Evolutionary conservation across 2,329 filamentous ascomycete species (phyloP).

Genomic region (Teratosphaeria gauchensis): DNA sequence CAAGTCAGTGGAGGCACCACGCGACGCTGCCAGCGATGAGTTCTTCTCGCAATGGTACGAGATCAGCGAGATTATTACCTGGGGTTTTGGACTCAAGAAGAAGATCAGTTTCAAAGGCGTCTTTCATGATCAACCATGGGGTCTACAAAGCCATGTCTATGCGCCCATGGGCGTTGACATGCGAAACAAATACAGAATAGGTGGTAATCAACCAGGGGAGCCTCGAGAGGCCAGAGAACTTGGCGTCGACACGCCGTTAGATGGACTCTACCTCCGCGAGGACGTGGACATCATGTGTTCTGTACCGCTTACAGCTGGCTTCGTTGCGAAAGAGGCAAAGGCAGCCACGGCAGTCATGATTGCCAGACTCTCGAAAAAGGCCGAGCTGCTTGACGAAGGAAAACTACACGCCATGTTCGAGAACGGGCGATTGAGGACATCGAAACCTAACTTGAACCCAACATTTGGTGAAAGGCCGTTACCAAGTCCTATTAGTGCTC

Average conservation of each 20-base stretch:
- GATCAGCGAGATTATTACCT: slow-evolving; percentile 59
- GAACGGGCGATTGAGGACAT: slow-evolving; percentile 52
- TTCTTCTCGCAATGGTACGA: slow-evolving; percentile 54
- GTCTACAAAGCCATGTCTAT: slow-evolving; percentile 62
- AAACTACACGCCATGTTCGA: slow-evolving; percentile 59
- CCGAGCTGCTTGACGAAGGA: slow-evolving; percentile 54
- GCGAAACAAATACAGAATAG: slow-evolving; percentile 58
- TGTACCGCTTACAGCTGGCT: slow-evolving; percentile 44
- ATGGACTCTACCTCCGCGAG: slow-evolving; percentile 59
- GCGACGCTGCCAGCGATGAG: slow-evolving; percentile 58
- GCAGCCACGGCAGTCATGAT: slow-evolving; percentile 60
- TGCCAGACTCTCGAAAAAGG: slow-evolving; percentile 59
- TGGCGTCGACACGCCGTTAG: slow-evolving; percentile 52
- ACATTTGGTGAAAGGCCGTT: slow-evolving; percentile 6
- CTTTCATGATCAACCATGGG: slow-evolving; percentile 64
- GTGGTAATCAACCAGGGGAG: slow-evolving; percentile 60
- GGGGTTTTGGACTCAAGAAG: slow-evolving; percentile 56
- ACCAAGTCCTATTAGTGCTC: slow-evolving; percentile 4
- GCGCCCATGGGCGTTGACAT: slow-evolving; percentile 58
- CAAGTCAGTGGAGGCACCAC: slow-evolving; percentile 56
- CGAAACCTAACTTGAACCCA: slow-evolving; percentile 34
- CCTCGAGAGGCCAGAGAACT: slow-evolving; percentile 53
- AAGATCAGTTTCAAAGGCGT: slow-evolving; percentile 60
- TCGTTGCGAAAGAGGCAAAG: slow-evolving; percentile 58
- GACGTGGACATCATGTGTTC: slow-evolving; percentile 65